Evolutionary conservation across 345 rosid genomes (phyloP), one percentile per base, ranked within the genome.

Genomic region (Euphorbia lathyris): DNA sequence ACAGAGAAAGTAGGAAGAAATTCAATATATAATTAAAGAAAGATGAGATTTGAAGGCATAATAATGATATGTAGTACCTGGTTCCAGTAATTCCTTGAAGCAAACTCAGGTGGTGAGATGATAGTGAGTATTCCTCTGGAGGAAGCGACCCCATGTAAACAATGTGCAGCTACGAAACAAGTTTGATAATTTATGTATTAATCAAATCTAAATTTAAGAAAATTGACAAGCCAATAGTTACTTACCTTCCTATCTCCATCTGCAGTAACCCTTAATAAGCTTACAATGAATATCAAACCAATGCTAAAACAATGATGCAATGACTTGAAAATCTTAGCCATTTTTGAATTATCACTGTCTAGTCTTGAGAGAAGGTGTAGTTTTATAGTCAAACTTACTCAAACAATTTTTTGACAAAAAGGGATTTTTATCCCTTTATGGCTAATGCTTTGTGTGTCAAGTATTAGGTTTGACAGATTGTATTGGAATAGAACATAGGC

Each of bases 81-180:
- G n/a, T 40, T 2, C 27, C 56, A 7, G 38, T 27, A 22, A 74
- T 61, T 61, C 69, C 51, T 38, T 76, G 68, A 45, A 82, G 72
- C 65, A 85, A 30, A 52, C 40, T 76, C 9, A 22, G 58, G 61
- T 82, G 86, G 17, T 53, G 67, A 27, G 83, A 66, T 17, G 78
- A 26, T 23, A 68, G 66, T 25, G 51, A 50, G 52, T 72, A 67
- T 23, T 66, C 51, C 7, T 67, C 76, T 14, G 48, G 56, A 23
- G 78, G 80, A 58, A 80, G 77, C 17, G 86, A 65, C 14, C 86
- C 88, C 82, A 83, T 58, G 75, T 85, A 85, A 29, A 79, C 86
- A 48, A 85, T 75, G 26, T 77, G 61, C 3, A 67, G 51, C 84
- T 80, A 60, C 70, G 50, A n/a, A 6, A 26, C 29, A 13, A 36